Evolutionary conservation across 352 stramenopile species (phyloP), one percentile per base, ranked within the genome.

Genomic region (Phytophthora sp.): DNA sequence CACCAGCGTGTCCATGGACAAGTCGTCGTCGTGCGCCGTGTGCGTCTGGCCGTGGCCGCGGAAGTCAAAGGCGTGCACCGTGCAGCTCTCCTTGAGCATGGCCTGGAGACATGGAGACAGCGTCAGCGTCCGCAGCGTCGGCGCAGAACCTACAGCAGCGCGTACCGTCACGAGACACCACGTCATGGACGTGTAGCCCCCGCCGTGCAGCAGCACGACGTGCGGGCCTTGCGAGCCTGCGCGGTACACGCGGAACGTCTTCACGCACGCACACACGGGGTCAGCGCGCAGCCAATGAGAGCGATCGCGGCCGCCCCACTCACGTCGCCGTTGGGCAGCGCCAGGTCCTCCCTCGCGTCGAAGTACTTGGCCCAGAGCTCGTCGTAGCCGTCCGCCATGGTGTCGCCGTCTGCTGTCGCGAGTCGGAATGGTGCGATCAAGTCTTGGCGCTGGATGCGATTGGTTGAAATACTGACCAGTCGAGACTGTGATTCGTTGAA

Each of bases 101-200:
- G 77, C 72, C 89, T 96, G 50, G 7, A 50, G 7, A 45, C 31
- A 37, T 11, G 5, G 9, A 42, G 18, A 27, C 42, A 42, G n/a
- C 24, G 26, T 56, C 21, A 44, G 34, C 17, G 11, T 23, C 21
- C 42, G 18, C 5, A 7, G 9, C 18, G 10, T 27, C 44, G 10
- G 10, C 26, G 1, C 15, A 28, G 26, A 15, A 27, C 4, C 9
- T 5, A 11, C 11, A 26, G 13, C 2, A 24, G 0, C 9, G 42
- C 54, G 5, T 61, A 96, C 88, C 43, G 85, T 79, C 31, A 88
- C 76, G 15, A 94, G 71, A 54, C 82, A 87, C 84, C 88, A 97
- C 45, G 87, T 95, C 76, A 97, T 90, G 45, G 82, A 91, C 20
- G 84, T 91, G 70, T 94, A 93, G 52, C 89, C 89, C 17, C 82